Conservation (phyloP, 1,284 basidiomycete species). For the Erythrobasidium hasegawianum region DNA sequence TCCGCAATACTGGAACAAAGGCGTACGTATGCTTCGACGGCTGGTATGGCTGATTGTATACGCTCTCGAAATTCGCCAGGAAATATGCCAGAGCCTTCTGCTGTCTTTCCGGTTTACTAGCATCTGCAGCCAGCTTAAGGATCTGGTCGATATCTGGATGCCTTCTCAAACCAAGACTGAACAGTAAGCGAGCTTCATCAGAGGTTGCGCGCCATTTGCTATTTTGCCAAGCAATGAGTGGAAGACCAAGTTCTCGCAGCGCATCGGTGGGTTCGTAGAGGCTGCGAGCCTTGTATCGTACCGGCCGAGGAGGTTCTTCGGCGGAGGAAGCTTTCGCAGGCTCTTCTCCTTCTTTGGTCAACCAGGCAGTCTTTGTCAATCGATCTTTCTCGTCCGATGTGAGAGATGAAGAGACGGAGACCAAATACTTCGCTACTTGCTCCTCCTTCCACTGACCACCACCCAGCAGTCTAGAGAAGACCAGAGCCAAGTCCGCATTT, state of each 20-base stretch:
- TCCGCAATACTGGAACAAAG: conserved; percentile 72
- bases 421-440: conserved; percentile 69
- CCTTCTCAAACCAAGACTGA: conserved; percentile 68
- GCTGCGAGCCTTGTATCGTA: conserved; percentile 45
- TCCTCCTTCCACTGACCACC: conserved; percentile 52
- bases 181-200: conserved; percentile 85
- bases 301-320: conserved; percentile 10
- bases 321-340: background rate
- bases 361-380: conserved; percentile 74
- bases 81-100: conserved; percentile 71
- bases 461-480: conserved; percentile 51
- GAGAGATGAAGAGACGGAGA: conserved; percentile 58
- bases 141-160: conserved; percentile 67
- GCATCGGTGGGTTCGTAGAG: conserved; percentile 74
- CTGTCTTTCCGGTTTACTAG: conserved; percentile 52
- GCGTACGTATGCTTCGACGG: conserved; percentile 52
- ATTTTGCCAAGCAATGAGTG: conserved; percentile 82
- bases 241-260: conserved; percentile 70
- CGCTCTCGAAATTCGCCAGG: conserved; percentile 57
- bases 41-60: background rate
- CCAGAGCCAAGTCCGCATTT: conserved; percentile 82
- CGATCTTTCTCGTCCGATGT: conserved; percentile 50
- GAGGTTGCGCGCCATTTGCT: conserved; percentile 70
- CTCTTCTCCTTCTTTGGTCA: conserved; percentile 60
- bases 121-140: conserved; percentile 62